Conservation (phyloP, 2,329 filamentous ascomycete species). For the Sporothrix brasiliensis region DNA sequence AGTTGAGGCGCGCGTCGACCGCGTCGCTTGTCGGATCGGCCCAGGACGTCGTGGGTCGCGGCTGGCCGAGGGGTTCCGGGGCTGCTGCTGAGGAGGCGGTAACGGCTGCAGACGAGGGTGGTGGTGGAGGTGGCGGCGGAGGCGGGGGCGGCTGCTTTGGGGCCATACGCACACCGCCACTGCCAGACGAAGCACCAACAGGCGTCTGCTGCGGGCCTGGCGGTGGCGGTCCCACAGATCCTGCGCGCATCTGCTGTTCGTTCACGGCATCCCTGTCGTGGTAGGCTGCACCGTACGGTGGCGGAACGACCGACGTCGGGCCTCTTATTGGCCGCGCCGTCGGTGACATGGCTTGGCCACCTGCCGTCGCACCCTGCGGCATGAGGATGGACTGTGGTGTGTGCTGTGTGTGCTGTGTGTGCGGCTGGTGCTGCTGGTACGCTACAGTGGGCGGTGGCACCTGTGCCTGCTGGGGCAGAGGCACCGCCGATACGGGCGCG, state of each 20-base stretch:
- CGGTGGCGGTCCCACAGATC: constrained; percentile 17
- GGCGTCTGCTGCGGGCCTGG: constrained; percentile 16
- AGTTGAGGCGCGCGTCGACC: constrained; percentile 41
- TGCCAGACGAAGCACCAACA: constrained; percentile 5
- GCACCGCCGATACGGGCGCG: constrained; percentile 31
- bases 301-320: constrained; percentile 22
- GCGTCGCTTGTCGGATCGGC: constrained; percentile 30
- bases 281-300: constrained; percentile 32
- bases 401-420: too few relatives aligned
- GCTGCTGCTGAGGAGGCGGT: constrained; percentile 20
- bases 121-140: constrained; percentile 39
- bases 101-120: constrained; percentile 36
- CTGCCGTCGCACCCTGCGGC: constrained; percentile 35
- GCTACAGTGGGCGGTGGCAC: background rate
- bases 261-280: constrained; percentile 30
- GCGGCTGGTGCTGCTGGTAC: constrained; percentile 41
- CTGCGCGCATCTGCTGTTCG: constrained; percentile 28
- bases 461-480: constrained; percentile 26
- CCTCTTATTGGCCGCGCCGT: constrained; percentile 40
- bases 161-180: constrained; percentile 40
- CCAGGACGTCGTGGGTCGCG: constrained; percentile 35
- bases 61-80: constrained; percentile 33
- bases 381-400: constrained; percentile 29
- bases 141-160: constrained; percentile 43
- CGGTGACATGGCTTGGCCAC: constrained; percentile 53